Conservation (phyloP, 1,284 basidiomycete genomes). For the Moesziomyces parantarcticus region DNA sequence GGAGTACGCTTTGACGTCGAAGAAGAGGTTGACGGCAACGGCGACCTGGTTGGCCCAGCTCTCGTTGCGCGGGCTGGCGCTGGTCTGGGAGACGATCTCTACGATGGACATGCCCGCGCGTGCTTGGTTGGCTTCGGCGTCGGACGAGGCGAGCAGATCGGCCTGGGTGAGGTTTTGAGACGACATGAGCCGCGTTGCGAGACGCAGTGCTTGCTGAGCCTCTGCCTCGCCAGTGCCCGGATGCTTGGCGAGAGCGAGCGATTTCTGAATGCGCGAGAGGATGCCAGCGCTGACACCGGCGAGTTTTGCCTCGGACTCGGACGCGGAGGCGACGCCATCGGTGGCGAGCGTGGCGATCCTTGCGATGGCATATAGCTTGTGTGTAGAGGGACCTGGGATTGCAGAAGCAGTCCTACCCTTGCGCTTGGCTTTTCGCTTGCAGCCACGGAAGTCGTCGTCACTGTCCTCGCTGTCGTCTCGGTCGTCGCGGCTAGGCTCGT, state of each 20-base stretch:
- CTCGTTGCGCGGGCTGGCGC: constrained; percentile 33
- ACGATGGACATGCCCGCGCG: constrained; percentile 45
- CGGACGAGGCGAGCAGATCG: constrained; percentile 40
- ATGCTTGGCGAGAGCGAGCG: constrained; percentile 48
- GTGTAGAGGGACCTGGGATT: not conserved
- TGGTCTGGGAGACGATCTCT: constrained; percentile 46
- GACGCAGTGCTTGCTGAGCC: constrained; percentile 46
- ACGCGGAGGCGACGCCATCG: constrained; percentile 20
- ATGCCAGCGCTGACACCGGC: constrained; percentile 32
- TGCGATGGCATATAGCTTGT: constrained; percentile 43
- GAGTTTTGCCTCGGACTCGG: constrained; percentile 32
- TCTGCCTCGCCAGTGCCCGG: constrained; percentile 50
- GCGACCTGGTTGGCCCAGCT: constrained; percentile 48
- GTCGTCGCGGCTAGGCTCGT: not conserved
- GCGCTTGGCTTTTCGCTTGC: not conserved
- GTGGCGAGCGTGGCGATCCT: constrained; percentile 37
- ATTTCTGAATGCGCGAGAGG: constrained; percentile 49
- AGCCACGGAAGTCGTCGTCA: constrained; percentile 16
- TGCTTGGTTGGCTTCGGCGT: constrained; percentile 17
- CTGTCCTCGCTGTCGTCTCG: not conserved
- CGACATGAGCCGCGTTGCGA: constrained; percentile 46
- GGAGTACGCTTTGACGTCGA: constrained; percentile 47
- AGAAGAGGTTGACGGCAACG: constrained; percentile 45
- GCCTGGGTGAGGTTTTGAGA: constrained; percentile 52
- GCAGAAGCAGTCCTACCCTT: constrained; percentile 2